Conservation (phyloP, 2,329 filamentous ascomycete species). For the Alternaria incomplexa region DNA sequence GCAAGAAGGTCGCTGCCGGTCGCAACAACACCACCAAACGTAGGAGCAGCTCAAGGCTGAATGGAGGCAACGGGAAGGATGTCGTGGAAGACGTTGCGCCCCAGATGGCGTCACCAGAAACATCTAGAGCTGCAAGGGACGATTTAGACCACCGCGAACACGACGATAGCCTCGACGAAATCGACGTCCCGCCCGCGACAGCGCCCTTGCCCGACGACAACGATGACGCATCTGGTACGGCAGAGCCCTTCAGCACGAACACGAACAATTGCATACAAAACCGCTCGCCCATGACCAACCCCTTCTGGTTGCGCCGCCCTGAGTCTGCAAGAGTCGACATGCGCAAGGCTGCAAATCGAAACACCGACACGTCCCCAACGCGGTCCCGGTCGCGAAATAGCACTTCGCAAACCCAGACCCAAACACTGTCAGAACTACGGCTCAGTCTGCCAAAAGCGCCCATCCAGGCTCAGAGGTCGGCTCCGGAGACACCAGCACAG, state of each 20-base stretch:
- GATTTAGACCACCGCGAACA: conserved; percentile 4
- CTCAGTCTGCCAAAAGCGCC: conserved; percentile 24
- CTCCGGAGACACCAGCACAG: background rate
- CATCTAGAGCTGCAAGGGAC: conserved; percentile 19
- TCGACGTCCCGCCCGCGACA: conserved; percentile 25
- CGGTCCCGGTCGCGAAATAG: conserved; percentile 18
- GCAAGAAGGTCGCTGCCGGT: background rate
- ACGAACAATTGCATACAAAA: conserved; percentile 15
- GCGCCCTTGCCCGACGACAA: conserved; percentile 18
- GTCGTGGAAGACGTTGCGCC: background rate
- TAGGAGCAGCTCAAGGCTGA: background rate
- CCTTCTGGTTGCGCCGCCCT: conserved; percentile 34
- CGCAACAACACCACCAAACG: background rate
- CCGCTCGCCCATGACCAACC: conserved; percentile 21
- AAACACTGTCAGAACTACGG: conserved; percentile 12
- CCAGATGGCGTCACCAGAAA: conserved; percentile 23
- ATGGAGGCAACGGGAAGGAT: background rate
- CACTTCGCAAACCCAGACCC: conserved; percentile 5
- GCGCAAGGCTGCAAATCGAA: conserved; percentile 7
- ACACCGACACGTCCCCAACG: conserved; percentile 29
- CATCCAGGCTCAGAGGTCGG: conserved; percentile 2
- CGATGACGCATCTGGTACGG: conserved; percentile 10
- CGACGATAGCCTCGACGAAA: conserved; percentile 13
- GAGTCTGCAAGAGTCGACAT: conserved; percentile 8
- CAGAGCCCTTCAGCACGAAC: conserved; percentile 26